Evolutionary conservation across 163 green algal species (phyloP), one percentile per base, ranked within the genome.

Genomic region (Volvox carteri): DNA sequence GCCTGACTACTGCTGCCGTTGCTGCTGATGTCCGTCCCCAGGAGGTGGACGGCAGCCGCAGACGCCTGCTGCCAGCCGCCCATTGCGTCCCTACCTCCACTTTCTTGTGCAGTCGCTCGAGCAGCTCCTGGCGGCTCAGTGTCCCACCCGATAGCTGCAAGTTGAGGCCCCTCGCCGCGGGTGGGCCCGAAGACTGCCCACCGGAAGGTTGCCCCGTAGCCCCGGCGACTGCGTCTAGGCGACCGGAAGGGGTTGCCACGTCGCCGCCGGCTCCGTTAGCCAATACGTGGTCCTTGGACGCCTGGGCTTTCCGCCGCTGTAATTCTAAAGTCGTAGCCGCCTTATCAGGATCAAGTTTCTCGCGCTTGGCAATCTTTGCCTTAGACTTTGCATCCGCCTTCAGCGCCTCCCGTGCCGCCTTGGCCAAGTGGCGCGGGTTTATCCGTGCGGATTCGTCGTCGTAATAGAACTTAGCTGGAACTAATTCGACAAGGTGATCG

Each of bases 391-490:
- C 92, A 12, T 86, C 60, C 14, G 89, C 87, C 76, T 92, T 93
- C 14, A 86, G 77, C 23, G 87, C 87, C n/a, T 92, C 86, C 18
- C 92, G 80, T 11, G 86, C 91, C 21, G 78, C 86, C 84, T 95
- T 96, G 44, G 93, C 93, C 65, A 96, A 83, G 84, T 91, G 93
- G 42, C 92, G 93, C 6, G 93, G 77, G 58, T 93, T 91, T 11
- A 94, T 52, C 12, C 65, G 48, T 37, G 90, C 73, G 1, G 90
- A 85, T 23, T 84, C 89, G 14, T 88, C 78, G 60, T 92, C 84
- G 41, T 95, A 90, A n/a, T 97, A 97, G 60, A 92, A 93, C 60
- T 92, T 93, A 0, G 94, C 89, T 14, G 95, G 95, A 18, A 97
- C 90, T 9, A 96, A 76, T 21, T 97, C 95, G 0, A 96, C 95